Evolutionary conservation across 1,284 basidiomycete genomes (phyloP).

Genomic region (Melampsora occidentalis): DNA sequence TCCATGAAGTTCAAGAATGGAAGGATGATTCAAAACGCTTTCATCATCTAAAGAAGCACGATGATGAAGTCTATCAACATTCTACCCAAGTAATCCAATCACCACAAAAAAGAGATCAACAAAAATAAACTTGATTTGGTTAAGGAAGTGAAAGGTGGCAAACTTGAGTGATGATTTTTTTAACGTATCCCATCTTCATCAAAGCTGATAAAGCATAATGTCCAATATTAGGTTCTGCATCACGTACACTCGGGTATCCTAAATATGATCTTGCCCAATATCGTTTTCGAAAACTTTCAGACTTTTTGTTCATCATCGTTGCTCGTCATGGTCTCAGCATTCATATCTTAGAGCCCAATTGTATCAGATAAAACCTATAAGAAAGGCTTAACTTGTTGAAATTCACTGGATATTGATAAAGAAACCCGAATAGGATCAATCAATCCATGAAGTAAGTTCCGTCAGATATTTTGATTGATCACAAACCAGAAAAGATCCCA

Average conservation of each 20-base stretch:
- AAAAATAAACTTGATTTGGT: neutral
- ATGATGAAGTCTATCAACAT: constrained; percentile 53
- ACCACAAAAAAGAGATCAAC: no score
- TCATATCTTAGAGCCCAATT: no score
- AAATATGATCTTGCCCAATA: constrained; percentile 53
- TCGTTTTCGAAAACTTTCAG: constrained; percentile 46
- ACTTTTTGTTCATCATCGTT: neutral
- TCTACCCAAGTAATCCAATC: constrained; percentile 44
- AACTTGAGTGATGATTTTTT: constrained; percentile 50
- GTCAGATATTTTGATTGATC: neutral
- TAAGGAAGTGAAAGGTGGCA: constrained; percentile 4
- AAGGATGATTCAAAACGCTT: constrained; percentile 44
- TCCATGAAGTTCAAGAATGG: constrained; percentile 53
- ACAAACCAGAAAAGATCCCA: neutral
- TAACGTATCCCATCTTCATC: constrained; percentile 49
- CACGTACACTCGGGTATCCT: constrained; percentile 50
- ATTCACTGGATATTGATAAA: constrained; percentile 39
- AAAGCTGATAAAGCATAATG: constrained; percentile 52
- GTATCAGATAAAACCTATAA: neutral
- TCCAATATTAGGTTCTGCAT: constrained; percentile 51
- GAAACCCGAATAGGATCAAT: neutral
- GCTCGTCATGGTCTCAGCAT: no score
- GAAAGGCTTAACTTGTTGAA: constrained; percentile 45
- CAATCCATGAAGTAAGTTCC: neutral
- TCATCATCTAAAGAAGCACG: constrained; percentile 46